A percentile compares a stretch with the other conserved stretches of the same genome.
Evolutionary conservation across 257 asterid genomes (phyloP).

Genomic region (Lavandula angustifolia): DNA sequence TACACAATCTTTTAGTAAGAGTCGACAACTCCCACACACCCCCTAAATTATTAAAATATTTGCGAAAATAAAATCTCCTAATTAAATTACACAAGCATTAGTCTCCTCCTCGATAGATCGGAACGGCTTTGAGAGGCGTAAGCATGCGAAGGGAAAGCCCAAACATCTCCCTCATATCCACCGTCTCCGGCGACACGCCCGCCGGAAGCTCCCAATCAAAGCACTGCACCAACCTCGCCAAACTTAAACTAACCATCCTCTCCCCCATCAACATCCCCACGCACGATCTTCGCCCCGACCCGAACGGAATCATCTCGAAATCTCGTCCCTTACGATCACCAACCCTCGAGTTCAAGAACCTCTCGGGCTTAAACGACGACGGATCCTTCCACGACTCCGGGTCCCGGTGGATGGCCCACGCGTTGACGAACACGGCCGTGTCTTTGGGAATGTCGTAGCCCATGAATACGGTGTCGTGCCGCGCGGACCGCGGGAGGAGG

Average conservation of each 20-base stretch:
- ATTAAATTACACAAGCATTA: neutral
- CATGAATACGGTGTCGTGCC: conserved; percentile 41
- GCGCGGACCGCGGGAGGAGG: conserved; percentile 37
- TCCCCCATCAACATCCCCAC: conserved; percentile 49
- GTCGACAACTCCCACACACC: too few species aligned
- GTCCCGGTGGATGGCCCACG: conserved; percentile 51
- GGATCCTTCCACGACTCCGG: conserved; percentile 44
- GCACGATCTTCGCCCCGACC: conserved; percentile 50
- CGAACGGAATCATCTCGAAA: conserved; percentile 54
- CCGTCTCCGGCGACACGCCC: conserved; percentile 21
- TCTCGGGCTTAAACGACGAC: conserved; percentile 45
- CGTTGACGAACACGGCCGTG: conserved; percentile 36
- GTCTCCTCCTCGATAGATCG: conserved; percentile 1
- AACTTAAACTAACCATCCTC: conserved; percentile 42
- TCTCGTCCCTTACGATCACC: conserved; percentile 47
- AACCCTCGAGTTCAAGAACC: conserved; percentile 44
- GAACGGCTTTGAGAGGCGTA: conserved; percentile 46
- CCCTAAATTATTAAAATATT: too few species aligned
- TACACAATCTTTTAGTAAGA: too few species aligned
- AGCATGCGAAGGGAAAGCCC: conserved; percentile 40
- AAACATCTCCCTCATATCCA: conserved; percentile 44
- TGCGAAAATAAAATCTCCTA: too few species aligned
- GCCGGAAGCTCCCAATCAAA: conserved; percentile 51
- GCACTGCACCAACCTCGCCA: conserved; percentile 47
- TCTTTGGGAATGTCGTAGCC: conserved; percentile 40